Base-by-base conservation (phyloP, 2,329 filamentous ascomycete species). In the Diaporthe eres region DNA sequence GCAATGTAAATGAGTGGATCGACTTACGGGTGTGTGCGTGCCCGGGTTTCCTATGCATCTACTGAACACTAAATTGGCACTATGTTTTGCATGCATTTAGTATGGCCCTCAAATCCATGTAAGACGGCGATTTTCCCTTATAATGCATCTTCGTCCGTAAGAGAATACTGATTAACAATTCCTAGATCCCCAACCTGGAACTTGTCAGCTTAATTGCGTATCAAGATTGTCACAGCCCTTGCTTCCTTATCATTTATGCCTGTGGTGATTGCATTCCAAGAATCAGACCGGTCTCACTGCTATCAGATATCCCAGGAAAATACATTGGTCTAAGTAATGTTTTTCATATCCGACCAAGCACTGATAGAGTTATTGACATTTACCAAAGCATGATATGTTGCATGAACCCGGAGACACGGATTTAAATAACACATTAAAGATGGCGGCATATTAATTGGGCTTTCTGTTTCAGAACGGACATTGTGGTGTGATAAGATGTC, bases 131-230 rank as follows among this genome's bases (percentile, higher is more conserved):
- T 25, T 4, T n/a, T 39, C 31, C 39, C 47, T 39, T 10, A 68
- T 47, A 39, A 53, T 25, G 2, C 1, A 15, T 25, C 6, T 9
- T 53, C 19, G 0, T 15, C 13, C 6, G n/a, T 28, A 37, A 12
- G 0, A 57, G 5, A 15, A 19, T 7, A 39, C 8, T 31, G 25
- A 10, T 19, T 4, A 17, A 22, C 31, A 12, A 68, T 12, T 68
- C 63, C 63, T n/a, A 68, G 12, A 53, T 68, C 63, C 7, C 63
- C 63, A 15, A 68, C 8, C 63, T 68, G 22, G 22, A 25, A 15
- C 19, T 4, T n/a, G 22, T 68, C 28, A 68, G 63, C 31, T 17
- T 1, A 53, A 15, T 3, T 25, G 4, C 1, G 13, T 22, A 0
- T 34, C 25, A 13, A 34, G 1, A 9, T 44, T n/a, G 39, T 17